Base-by-base conservation (phyloP, 148 eudicot species). In the Camellia japonica region DNA sequence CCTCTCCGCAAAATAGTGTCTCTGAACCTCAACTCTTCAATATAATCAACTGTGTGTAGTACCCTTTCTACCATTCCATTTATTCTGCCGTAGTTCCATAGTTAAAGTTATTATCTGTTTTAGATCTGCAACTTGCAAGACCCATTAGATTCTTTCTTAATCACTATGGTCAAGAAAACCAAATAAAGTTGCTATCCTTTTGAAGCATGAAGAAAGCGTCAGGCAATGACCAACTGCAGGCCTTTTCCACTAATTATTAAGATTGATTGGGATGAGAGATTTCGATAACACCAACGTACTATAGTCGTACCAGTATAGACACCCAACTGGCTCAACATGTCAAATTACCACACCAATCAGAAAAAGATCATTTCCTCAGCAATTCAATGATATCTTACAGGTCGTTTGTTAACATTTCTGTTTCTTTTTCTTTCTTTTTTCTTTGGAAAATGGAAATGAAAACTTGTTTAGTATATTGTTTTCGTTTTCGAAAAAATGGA, bases 291-390 rank as follows among this genome's bases (percentile, higher is more conserved):
- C 14, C 13, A 30, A 46, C 12, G 3, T 4, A 10, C 7, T 6
- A 0, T 3, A n/a, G 3, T n/a, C 15, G 7, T 4, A 11, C 6
- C 43, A 4, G 6, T 4, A 4, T 61, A n/a, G 64, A n/a, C 64
- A 66, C 46, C n/a, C 1, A 7, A 49, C 59, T 51, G 8, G 12
- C 1, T 23, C 15, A 11, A 52, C 44, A 18, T 43, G 19, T 54
- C 61, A 72, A 54, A 72, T 72, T n/a, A 72, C 30, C 44, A 72
- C 44, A 72, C 14, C 74, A 68, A 44, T 70, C 30, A 54, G 47
- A 30, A 54, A 41, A 72, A 30, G 47, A 20, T 20, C 43, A 51
- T 30, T 72, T 9, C 8, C 30, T 19, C 11, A 63, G 41, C 8
- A 63, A 41, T 63, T 23, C 67, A 63, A 19, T 63, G 41, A 23